Evolutionary conservation across 148 eudicot genomes (phyloP).

Genomic region (Heliamphora exappendiculata): DNA sequence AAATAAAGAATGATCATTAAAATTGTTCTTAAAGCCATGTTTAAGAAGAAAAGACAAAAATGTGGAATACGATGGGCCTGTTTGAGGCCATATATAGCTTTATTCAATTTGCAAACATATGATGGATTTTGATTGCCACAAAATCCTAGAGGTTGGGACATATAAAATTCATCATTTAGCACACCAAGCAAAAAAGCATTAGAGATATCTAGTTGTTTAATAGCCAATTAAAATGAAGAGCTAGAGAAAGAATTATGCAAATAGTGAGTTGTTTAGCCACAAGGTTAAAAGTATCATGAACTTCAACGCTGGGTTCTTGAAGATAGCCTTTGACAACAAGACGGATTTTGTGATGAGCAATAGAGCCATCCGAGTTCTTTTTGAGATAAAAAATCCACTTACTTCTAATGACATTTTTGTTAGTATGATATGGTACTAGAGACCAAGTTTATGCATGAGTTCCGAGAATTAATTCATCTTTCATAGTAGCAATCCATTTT

Average conservation of each 20-base stretch:
- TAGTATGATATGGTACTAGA: background rate
- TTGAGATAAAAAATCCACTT: background rate
- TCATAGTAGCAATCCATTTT: too few species aligned
- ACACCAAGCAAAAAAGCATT: background rate
- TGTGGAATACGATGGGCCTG: background rate
- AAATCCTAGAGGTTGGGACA: background rate
- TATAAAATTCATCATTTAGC: background rate
- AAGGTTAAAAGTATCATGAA: background rate
- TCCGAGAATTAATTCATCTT: too few species aligned
- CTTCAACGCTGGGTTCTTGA: background rate
- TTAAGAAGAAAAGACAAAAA: background rate
- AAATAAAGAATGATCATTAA: background rate
- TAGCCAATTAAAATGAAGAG: background rate
- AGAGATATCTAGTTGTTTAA: background rate
- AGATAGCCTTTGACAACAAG: background rate
- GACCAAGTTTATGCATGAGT: too few species aligned
- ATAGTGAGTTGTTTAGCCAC: background rate
- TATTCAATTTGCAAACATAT: background rate
- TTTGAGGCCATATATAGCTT: background rate
- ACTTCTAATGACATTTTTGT: background rate
- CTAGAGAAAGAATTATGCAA: background rate
- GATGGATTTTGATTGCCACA: background rate
- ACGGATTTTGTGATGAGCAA: background rate
- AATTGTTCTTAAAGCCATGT: background rate
- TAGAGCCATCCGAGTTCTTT: background rate